Percentiles rank a stretch among this genome's conserved stretches.
Evolutionary conservation across 257 asterid species (phyloP).

Genomic region (Apocynum venetum): DNA sequence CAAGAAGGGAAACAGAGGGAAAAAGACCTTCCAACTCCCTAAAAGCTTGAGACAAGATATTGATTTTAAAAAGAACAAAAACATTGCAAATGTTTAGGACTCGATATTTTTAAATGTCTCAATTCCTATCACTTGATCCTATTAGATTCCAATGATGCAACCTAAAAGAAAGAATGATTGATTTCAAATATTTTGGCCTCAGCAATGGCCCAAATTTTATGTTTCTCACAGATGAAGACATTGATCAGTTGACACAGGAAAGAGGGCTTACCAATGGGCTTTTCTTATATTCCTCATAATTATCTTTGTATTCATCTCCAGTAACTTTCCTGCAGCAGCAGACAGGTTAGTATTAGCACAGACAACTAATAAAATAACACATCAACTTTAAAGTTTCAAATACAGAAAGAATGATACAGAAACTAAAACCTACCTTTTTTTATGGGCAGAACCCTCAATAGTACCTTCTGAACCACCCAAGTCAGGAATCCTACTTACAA

Average conservation of each 20-base stretch:
- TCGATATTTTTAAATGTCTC: too few relatives aligned
- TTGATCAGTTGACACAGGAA: background rate
- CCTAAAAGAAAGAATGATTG: background rate
- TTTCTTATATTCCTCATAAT: slow-evolving; percentile 42
- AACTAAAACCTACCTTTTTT: slow-evolving; percentile 40
- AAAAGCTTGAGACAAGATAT: too few relatives aligned
- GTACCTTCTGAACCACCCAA: slow-evolving; percentile 63
- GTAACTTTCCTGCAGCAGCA: slow-evolving; percentile 42
- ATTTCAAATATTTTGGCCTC: background rate
- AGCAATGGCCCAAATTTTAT: background rate
- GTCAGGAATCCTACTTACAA: slow-evolving; percentile 65
- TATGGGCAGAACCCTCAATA: slow-evolving; percentile 42
- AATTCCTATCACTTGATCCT: background rate
- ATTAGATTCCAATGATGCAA: background rate
- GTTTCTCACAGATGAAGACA: background rate
- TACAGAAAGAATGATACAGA: background rate
- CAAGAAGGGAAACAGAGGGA: background rate
- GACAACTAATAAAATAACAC: background rate
- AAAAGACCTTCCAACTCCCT: background rate
- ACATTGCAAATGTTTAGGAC: too few relatives aligned
- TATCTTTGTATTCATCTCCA: slow-evolving; percentile 46
- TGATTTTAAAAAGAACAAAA: too few relatives aligned
- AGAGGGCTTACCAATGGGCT: slow-evolving; percentile 34
- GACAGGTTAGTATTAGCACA: background rate
- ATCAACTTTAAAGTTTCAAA: background rate